Evolutionary conservation across 495 filamentous ascomycete genomes (phyloP).

Genomic region (Penicillium cataractarum): DNA sequence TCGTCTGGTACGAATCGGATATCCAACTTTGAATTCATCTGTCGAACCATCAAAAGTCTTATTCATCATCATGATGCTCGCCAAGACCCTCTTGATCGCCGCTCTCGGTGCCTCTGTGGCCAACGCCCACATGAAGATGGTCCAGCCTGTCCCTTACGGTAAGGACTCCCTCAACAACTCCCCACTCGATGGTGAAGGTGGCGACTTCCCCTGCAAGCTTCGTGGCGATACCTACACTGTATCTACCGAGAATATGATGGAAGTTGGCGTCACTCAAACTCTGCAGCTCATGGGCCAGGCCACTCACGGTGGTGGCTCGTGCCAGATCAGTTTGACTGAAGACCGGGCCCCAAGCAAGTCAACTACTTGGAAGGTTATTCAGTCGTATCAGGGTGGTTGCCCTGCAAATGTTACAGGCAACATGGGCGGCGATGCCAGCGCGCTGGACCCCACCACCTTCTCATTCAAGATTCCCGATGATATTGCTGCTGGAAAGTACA

Average conservation of each 20-base stretch:
- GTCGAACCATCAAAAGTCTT: constrained; percentile 30
- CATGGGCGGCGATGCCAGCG: constrained; percentile 24
- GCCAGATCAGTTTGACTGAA: constrained; percentile 82
- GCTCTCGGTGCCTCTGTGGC: constrained; percentile 53
- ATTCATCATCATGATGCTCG: constrained; percentile 43
- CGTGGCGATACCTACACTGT: constrained; percentile 29
- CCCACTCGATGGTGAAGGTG: constrained; percentile 62
- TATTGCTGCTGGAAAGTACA: constrained; percentile 56
- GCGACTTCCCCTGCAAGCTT: constrained; percentile 80
- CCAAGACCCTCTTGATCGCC: constrained; percentile 41
- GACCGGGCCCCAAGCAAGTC: constrained; percentile 61
- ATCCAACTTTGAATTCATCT: constrained; percentile 16
- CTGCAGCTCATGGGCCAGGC: constrained; percentile 54
- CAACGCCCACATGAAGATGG: constrained; percentile 72
- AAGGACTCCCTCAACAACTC: constrained; percentile 54
- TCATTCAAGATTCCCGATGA: constrained; percentile 51
- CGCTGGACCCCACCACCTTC: constrained; percentile 36
- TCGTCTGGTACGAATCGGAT: constrained; percentile 51
- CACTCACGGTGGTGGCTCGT: constrained; percentile 85
- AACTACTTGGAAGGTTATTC: constrained; percentile 73
- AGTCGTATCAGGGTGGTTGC: constrained; percentile 81
- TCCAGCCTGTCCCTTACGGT: constrained; percentile 66
- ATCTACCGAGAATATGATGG: constrained; percentile 34
- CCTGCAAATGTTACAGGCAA: constrained; percentile 58
- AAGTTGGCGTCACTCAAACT: constrained; percentile 31